phyloP scores from a whole-genome alignment of 2,329 filamentous ascomycete genomes.

The Pseudocercospora fuligena region DNA sequence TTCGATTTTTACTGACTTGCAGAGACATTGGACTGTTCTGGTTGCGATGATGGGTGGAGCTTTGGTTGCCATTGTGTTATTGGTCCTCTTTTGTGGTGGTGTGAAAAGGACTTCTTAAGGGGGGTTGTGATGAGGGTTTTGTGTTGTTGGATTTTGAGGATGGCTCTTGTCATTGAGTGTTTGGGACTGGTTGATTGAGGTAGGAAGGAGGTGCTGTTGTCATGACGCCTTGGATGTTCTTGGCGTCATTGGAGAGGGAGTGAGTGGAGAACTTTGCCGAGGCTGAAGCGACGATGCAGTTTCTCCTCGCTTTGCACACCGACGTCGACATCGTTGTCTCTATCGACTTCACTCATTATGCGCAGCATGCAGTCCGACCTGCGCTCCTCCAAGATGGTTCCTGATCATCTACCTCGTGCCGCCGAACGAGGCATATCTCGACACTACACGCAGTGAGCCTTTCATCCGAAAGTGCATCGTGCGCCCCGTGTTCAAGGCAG shows the following conservation, averaged over 20 bases:
- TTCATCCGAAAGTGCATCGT: not conserved
- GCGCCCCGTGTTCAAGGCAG: not conserved
- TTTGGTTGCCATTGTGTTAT: constrained; percentile 19
- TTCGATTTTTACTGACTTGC: constrained; percentile 32
- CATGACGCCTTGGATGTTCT: not conserved
- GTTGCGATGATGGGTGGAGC: constrained; percentile 18
- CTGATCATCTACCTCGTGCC: not conserved
- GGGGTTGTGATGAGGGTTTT: constrained; percentile 11
- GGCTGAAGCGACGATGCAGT: not conserved
- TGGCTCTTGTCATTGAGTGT: constrained; percentile 18
- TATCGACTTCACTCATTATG: not conserved
- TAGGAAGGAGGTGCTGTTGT: not conserved
- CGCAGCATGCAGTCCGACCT: not conserved
- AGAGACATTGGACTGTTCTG: constrained; percentile 34
- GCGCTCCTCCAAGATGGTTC: not conserved
- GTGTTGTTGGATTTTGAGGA: constrained; percentile 16
- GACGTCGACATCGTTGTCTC: not conserved
- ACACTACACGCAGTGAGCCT: not conserved
- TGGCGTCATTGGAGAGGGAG: not conserved
- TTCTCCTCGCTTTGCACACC: not conserved
- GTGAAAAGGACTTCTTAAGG: constrained; percentile 9
- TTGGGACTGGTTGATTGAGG: not conserved
- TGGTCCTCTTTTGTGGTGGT: not conserved
- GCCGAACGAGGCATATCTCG: not conserved
- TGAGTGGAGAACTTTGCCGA: constrained; percentile 4